Conservation (phyloP, 2,329 filamentous ascomycete genomes). For the Trichoderma harzianum region DNA sequence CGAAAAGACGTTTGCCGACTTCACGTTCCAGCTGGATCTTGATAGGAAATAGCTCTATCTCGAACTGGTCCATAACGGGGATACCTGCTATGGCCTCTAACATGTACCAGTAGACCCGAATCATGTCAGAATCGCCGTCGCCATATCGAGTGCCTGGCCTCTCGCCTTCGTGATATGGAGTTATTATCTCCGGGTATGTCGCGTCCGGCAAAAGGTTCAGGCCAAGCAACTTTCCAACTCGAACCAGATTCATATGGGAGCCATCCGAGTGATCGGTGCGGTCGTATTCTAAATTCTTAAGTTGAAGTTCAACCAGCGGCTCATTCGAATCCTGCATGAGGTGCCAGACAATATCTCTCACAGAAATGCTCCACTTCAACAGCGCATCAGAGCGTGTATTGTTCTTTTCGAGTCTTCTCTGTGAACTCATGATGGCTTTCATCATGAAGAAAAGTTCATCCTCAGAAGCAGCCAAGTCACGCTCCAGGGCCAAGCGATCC, state of each 20-base stretch:
- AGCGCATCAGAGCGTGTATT: conserved; percentile 72
- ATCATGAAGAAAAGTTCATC: conserved; percentile 99
- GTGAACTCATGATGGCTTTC: conserved; percentile 97
- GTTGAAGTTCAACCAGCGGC: conserved; percentile 86
- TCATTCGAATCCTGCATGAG: conserved; percentile 83
- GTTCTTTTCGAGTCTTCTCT: conserved; percentile 73
- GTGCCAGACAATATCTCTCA: conserved; percentile 95
- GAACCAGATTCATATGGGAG: conserved; percentile 88
- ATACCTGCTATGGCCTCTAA: conserved; percentile 97
- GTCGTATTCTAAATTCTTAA: conserved; percentile 88
- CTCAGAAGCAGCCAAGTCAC: conserved; percentile 83
- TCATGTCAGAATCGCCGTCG: conserved; percentile 65
- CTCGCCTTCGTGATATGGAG: conserved; percentile 74
- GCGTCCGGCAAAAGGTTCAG: conserved; percentile 87
- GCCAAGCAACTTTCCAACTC: conserved; percentile 82
- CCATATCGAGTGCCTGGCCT: conserved; percentile 40
- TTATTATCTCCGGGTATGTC: conserved; percentile 93
- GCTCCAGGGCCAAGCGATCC: conserved; percentile 82
- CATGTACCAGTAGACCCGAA: conserved; percentile 96
- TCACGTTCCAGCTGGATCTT: conserved; percentile 92
- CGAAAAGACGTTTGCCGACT: conserved; percentile 87
- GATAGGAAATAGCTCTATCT: conserved; percentile 88
- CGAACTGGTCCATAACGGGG: conserved; percentile 94
- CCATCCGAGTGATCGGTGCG: conserved; percentile 96
- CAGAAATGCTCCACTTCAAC: conserved; percentile 89